phyloP scores from a whole-genome alignment of 768 basidiomycete genomes.

The Suillus cothurnatus region DNA sequence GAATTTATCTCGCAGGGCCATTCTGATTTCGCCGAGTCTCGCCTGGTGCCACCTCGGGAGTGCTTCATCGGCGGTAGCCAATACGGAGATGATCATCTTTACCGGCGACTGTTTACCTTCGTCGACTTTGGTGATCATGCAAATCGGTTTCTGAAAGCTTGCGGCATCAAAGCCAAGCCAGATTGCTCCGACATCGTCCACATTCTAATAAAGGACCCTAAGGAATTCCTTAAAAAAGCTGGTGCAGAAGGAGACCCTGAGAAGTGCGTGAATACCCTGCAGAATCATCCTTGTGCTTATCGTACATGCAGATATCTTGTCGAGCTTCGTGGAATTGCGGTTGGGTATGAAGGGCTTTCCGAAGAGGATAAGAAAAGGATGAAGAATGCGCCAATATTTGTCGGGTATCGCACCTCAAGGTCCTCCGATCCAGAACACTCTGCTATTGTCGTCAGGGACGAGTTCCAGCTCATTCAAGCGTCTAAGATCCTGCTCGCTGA shows the following conservation, averaged over 20 bases:
- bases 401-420: slow-evolving; percentile 57
- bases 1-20: slow-evolving; percentile 15
- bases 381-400: slow-evolving; percentile 66
- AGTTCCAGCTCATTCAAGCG: slow-evolving; percentile 67
- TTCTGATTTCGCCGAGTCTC: slow-evolving; percentile 9
- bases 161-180: slow-evolving; percentile 82
- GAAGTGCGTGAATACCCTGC: slow-evolving; percentile 46
- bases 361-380: slow-evolving; percentile 47
- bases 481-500: slow-evolving; percentile 77
- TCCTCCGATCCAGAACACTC: slow-evolving; percentile 35
- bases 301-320: slow-evolving; percentile 62
- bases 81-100: slow-evolving; percentile 48
- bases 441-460: slow-evolving; percentile 18
- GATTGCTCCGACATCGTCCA: slow-evolving; percentile 74
- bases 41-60: slow-evolving; percentile 55
- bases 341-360: slow-evolving; percentile 57
- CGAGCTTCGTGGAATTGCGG: slow-evolving; percentile 79
- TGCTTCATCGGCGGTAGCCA: slow-evolving; percentile 56
- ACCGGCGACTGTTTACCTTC: slow-evolving; percentile 78
- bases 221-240: slow-evolving; percentile 64
- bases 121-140: slow-evolving; percentile 79
- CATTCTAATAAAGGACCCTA: slow-evolving; percentile 65
- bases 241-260: slow-evolving; percentile 46
- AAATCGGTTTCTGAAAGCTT: slow-evolving; percentile 77
- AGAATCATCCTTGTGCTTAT: slow-evolving; percentile 6